phyloP scores from a whole-genome alignment of 331 rosid genomes.

The Rhamnella rubrinervis region DNA sequence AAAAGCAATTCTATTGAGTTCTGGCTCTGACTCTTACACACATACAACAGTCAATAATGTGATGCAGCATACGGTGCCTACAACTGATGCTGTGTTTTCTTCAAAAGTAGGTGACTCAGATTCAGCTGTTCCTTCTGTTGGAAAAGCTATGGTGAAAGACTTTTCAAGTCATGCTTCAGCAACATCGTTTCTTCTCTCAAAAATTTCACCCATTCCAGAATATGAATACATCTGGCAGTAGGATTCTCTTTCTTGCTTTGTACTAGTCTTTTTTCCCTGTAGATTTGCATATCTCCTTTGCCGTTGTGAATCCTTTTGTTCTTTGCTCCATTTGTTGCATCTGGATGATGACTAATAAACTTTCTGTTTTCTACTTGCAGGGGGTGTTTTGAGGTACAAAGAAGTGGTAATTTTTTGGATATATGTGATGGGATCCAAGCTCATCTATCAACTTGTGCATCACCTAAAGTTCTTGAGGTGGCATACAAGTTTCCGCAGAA shows the following conservation, averaged over 20 bases:
- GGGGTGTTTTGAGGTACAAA: slow-evolving; percentile 75
- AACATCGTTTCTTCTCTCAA: slow-evolving; percentile 34
- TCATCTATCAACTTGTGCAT: slow-evolving; percentile 77
- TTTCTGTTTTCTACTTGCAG: slow-evolving; percentile 45
- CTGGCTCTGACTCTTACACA: slow-evolving; percentile 36
- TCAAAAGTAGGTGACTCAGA: slow-evolving; percentile 36
- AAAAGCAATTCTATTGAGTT: slow-evolving; percentile 36
- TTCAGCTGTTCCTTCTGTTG: slow-evolving; percentile 33
- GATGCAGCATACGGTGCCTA: slow-evolving; percentile 35
- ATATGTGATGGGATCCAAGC: slow-evolving; percentile 78
- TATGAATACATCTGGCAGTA: slow-evolving; percentile 86
- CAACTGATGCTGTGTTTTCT: slow-evolving; percentile 29
- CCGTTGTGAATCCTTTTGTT: slow-evolving; percentile 6
- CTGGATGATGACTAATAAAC: slow-evolving; percentile 13
- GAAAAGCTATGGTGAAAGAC: slow-evolving; percentile 44
- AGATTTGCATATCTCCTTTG: background rate
- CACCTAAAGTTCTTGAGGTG: slow-evolving; percentile 69
- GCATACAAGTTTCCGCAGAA: slow-evolving; percentile 51
- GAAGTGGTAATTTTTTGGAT: slow-evolving; percentile 52
- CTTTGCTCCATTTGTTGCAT: background rate
- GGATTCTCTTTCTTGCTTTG: slow-evolving; percentile 34
- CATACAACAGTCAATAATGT: slow-evolving; percentile 28
- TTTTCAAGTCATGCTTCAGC: slow-evolving; percentile 32
- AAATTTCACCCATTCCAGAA: slow-evolving; percentile 65
- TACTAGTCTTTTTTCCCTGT: background rate